Evolutionary conservation across 1,284 basidiomycete genomes (phyloP), one percentile per base, ranked within the genome.

Genomic region (Marasmius oreades): DNA sequence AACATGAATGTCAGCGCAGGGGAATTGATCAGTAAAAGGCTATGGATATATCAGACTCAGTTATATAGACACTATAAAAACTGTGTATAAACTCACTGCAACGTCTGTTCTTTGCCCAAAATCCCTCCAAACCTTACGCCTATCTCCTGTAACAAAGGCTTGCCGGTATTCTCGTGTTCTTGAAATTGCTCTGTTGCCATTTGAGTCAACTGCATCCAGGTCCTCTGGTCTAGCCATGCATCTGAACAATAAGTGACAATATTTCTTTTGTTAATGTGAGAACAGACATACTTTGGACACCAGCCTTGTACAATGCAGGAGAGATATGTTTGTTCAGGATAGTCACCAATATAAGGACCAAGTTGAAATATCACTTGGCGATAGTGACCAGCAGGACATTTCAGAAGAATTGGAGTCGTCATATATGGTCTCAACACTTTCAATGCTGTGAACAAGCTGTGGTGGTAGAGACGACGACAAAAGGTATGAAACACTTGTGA

Each of bases 1-100:
- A n/a, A 68, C 61, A 53, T 72, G 64, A 3, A 75, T 73, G 52
- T 75, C 66, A 0, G 64, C 68, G 4, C 24, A 16, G 22, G 45
- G 45, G 33, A 55, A n/a, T n/a, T n/a, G n/a, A n/a, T n/a, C n/a
- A n/a, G n/a, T n/a, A n/a, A n/a, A n/a, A n/a, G n/a, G n/a, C 50
- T 14, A 28, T 23, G 37, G 20, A 22, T 18, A 47, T 55, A 28
- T 33, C 39, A 12, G 47, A 45, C 47, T 51, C 12, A 22, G 4
- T 22, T 4, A 16, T 24, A 18, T 20, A 23, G 7, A 42, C 20
- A 23, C 23, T 11, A 22, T 20, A 51, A 33, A n/a, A n/a, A n/a
- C n/a, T 20, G 4, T 10, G 43, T 14, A 31, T 23, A 14, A 22
- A 51, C 46, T 3, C 37, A 55, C 54, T 11, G 43, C 23, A 2